phyloP scores from a whole-genome alignment of 2,329 filamentous ascomycete genomes.

The Chaetothyriales sp. region DNA sequence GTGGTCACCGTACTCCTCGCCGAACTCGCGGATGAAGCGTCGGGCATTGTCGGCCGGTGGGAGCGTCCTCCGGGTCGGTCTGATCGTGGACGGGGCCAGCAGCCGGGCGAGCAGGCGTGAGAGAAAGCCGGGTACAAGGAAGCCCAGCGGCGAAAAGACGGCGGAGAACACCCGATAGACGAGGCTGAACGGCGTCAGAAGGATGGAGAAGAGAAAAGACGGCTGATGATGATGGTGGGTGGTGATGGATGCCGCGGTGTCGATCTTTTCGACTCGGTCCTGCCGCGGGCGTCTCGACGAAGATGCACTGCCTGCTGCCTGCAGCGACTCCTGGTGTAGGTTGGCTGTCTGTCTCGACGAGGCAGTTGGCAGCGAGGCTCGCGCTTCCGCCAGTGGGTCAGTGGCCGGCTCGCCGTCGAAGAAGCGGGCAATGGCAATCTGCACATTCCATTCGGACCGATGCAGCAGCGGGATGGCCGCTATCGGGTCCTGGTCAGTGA shows the following conservation, averaged over 20 bases:
- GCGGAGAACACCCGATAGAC: constrained; percentile 53
- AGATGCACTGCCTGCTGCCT: constrained; percentile 23
- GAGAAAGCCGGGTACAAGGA: constrained; percentile 46
- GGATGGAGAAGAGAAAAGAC: constrained; percentile 58
- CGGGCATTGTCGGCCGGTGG: constrained; percentile 77
- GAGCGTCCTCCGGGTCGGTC: constrained; percentile 51
- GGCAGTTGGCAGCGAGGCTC: constrained; percentile 48
- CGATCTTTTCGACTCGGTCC: constrained; percentile 41
- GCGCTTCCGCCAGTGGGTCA: constrained; percentile 64
- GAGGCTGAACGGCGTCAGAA: constrained; percentile 69
- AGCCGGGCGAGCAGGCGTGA: constrained; percentile 59
- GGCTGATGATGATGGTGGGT: constrained; percentile 44
- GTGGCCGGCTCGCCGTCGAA: constrained; percentile 79
- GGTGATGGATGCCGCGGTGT: constrained; percentile 55
- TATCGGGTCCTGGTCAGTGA: constrained; percentile 67
- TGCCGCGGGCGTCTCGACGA: constrained; percentile 6
- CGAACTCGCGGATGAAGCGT: constrained; percentile 81
- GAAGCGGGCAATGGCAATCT: constrained; percentile 95
- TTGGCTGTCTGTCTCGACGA: constrained; percentile 55
- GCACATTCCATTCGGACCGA: constrained; percentile 90
- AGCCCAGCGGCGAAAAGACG: constrained; percentile 64
- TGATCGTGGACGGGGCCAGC: constrained; percentile 52
- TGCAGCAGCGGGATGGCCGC: constrained; percentile 66
- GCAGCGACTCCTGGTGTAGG: constrained; percentile 46
- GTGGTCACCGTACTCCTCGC: constrained; percentile 72